Evolutionary conservation across 352 stramenopile species (phyloP).

Genomic region (Halophytophthora batemanensis): DNA sequence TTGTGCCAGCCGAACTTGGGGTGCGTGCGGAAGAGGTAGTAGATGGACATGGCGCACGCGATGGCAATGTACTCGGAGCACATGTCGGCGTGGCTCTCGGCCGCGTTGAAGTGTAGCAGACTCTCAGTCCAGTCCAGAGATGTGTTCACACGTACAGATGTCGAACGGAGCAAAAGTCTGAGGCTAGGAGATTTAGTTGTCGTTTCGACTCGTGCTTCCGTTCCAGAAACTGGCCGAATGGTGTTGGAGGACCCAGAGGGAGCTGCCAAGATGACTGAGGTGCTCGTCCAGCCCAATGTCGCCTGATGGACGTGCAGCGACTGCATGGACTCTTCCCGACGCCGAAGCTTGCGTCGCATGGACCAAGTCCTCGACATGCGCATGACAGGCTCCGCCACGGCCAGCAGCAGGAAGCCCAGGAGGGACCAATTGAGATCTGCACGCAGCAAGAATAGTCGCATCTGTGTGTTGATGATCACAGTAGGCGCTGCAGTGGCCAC

Average conservation of each 20-base stretch:
- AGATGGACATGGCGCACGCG: conserved; percentile 26
- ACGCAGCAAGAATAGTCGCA: conserved; percentile 9
- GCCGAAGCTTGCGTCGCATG: neutral
- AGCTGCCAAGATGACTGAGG: no score
- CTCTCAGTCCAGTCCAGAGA: neutral
- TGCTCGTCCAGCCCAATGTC: no score
- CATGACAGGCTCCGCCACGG: conserved; percentile 8
- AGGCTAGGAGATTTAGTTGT: no score
- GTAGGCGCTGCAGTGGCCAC: conserved; percentile 11
- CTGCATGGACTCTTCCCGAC: neutral
- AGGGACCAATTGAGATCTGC: conserved; percentile 1
- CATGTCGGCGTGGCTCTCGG: conserved; percentile 27
- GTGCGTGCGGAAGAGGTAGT: conserved; percentile 18
- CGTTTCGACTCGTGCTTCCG: no score
- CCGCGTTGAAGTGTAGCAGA: conserved; percentile 16
- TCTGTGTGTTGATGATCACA: conserved; percentile 17
- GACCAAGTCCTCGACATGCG: neutral
- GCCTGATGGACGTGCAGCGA: no score
- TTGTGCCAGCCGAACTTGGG: conserved; percentile 18
- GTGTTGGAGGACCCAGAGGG: no score
- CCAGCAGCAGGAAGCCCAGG: conserved; percentile 8
- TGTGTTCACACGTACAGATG: neutral
- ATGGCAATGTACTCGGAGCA: conserved; percentile 42
- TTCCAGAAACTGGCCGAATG: no score
- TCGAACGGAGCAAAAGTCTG: no score